Evolutionary conservation across 2,329 filamentous ascomycete species (phyloP), one percentile per base, ranked within the genome.

Genomic region (Tolypocladium ovalisporum): DNA sequence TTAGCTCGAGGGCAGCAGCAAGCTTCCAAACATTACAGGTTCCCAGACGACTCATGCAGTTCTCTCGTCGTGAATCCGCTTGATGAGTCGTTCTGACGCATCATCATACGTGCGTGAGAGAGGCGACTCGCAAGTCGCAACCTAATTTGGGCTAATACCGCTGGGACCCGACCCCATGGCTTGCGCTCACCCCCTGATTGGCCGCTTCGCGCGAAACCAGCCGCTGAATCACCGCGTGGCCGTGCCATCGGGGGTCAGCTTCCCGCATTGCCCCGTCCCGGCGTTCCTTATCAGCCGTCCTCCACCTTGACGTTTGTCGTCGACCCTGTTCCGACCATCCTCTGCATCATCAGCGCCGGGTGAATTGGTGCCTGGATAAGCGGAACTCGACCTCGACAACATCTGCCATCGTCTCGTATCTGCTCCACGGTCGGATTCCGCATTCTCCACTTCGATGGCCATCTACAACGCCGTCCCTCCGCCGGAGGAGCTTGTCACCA

Each of bases 381-480:
- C 47, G 7, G 29, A 13, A 34, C 5, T n/a, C 47, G 47, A 51
- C 4, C 29, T n/a, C 29, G 29, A 51, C 29, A 8, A 34, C 47
- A 34, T 7, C 29, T 22, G 9, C 27, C 47, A 34, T 10, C 9
- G 27, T 10, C 47, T 32, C 6, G 12, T 32, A 8, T 9, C 44
- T 29, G 13, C 27, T 10, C 47, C 47, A 19, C 47, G 19, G 17
- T 34, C 47, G 29, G 29, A 32, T 9, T 19, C 9, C 29, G 47
- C n/a, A 24, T 3, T n/a, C 17, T 24, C 36, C 27, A n/a, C 35
- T 13, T 42, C 29, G 47, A 79, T 79, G 77, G 78, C 79, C 58
- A 79, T 82, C 69, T 80, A 75, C 71, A 76, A 71, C 62, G 76
- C 79, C 32, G 78, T 81, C 52, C 78, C 78, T 54, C 79, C 78